phyloP scores from a whole-genome alignment of 2,329 filamentous ascomycete species.

The Lithohypha guttulata region DNA sequence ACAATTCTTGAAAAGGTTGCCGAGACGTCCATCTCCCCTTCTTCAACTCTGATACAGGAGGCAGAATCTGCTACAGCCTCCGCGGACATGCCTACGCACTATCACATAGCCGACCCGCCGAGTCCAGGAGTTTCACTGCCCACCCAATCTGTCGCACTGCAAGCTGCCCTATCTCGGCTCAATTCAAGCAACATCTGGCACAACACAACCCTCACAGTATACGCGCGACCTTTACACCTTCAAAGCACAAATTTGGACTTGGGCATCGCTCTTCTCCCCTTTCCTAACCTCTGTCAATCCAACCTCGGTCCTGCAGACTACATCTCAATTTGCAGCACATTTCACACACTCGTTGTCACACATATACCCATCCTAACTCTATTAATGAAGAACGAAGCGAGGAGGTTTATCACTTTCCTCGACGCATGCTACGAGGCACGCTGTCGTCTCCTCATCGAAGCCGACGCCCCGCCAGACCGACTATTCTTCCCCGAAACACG shows the following conservation, averaged over 20 bases:
- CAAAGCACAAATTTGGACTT: slow-evolving; percentile 30
- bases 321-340: slow-evolving; percentile 67
- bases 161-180: slow-evolving; percentile 6
- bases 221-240: slow-evolving; percentile 36
- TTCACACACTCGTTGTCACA: slow-evolving; percentile 66
- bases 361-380: slow-evolving; percentile 56
- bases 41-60: neutral
- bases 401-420: slow-evolving; percentile 67
- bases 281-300: slow-evolving; percentile 53
- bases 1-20: slow-evolving; percentile 1
- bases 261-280: slow-evolving; percentile 48
- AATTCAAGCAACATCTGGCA: slow-evolving; percentile 16
- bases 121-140: neutral
- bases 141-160: slow-evolving; percentile 10
- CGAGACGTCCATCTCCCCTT: slow-evolving; percentile 1
- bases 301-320: slow-evolving; percentile 71
- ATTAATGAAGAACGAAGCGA: slow-evolving; percentile 67
- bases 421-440: slow-evolving; percentile 74
- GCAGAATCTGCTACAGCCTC: slow-evolving; percentile 9
- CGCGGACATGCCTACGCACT: slow-evolving; percentile 19
- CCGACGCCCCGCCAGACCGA: slow-evolving; percentile 57
- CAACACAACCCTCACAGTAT: slow-evolving; percentile 16
- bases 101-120: slow-evolving; percentile 13
- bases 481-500: slow-evolving; percentile 62
- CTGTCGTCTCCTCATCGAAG: slow-evolving; percentile 62